Evolutionary conservation across 345 rosid genomes (phyloP), one percentile per base, ranked within the genome.

Genomic region (Bruguiera gymnorhiza): DNA sequence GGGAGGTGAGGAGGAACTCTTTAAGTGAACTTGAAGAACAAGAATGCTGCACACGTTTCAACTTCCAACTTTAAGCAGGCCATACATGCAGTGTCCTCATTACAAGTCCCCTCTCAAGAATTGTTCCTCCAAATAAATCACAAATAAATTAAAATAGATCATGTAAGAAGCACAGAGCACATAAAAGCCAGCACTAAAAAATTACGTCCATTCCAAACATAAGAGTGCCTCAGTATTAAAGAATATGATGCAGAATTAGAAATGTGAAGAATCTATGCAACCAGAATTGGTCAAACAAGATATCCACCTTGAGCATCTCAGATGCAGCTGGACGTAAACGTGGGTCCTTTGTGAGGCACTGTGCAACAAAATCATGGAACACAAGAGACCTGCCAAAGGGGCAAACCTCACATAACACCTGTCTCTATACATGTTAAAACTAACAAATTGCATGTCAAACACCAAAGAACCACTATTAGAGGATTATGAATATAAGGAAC

Each of bases 331-430:
- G 99, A 57, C 99, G 97, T 75, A 81, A 73, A 55, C 98, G 93
- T 69, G 99, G 93, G 75, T 95, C 99, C 72, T 95, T 95, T 66
- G 99, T 92, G 29, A 95, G 92, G 85, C 91, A 90, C 82, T 86
- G 92, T 7, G 99, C 99, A 72, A 92, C 87, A 82, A 95, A 95
- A 86, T 95, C 99, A 89, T 95, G 99, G 65, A 92, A 95, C 60
- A 95, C 90, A 69, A 95, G 90, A 72, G 99, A 92, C 98, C 97
- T 94, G 80, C 72, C 78, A 72, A 48, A 68, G 60, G 73, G 51
- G 73, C 55, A 51, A 71, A 57, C 46, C 59, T 7, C 43, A 50
- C 52, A 36, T 72, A 75, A 66, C 70, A 69, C 15, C 20, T 48
- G 6, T n/a, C 20, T 26, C 62, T 48, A 72, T 60, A 62, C 34